Evolutionary conservation across 2,329 filamentous ascomycete species (phyloP).

Genomic region (Monilinia laxa): DNA sequence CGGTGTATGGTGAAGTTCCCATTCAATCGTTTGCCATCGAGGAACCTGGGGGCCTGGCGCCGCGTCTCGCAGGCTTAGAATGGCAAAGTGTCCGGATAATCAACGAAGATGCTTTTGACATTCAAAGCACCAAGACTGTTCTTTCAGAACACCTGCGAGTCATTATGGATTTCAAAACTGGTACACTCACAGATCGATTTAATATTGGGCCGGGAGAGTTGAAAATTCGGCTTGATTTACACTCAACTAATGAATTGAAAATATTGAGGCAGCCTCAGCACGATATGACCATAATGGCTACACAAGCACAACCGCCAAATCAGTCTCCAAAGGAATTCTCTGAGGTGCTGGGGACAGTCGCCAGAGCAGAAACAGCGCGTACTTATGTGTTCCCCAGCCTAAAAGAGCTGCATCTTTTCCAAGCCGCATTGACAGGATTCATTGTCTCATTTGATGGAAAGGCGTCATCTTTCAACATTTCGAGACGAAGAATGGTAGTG

Average conservation of each 20-base stretch:
- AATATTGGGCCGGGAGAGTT: constrained; percentile 78
- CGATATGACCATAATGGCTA: constrained; percentile 74
- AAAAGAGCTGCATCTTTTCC: constrained; percentile 73
- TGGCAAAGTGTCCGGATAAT: constrained; percentile 72
- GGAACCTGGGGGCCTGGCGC: constrained; percentile 44
- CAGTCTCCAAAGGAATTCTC: constrained; percentile 63
- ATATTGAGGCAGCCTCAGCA: constrained; percentile 71
- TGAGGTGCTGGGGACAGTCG: constrained; percentile 49
- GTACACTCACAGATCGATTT: constrained; percentile 78
- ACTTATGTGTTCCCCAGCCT: constrained; percentile 67
- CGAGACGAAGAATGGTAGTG: constrained; percentile 82
- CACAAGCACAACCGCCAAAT: constrained; percentile 62
- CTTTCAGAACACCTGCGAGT: constrained; percentile 75
- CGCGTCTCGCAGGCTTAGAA: constrained; percentile 42
- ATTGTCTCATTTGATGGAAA: constrained; percentile 71
- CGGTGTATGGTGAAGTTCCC: constrained; percentile 67
- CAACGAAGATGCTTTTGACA: constrained; percentile 62
- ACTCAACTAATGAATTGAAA: constrained; percentile 59
- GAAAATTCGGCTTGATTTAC: constrained; percentile 62
- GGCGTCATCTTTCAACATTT: constrained; percentile 75
- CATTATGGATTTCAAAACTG: constrained; percentile 71
- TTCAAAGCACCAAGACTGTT: constrained; percentile 64
- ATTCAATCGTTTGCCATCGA: constrained; percentile 64
- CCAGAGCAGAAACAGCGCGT: constrained; percentile 63
- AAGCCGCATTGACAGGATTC: constrained; percentile 77